These are phyloP conservation scores for Debaryomyces tyrocola DNA, from an alignment of 805 yeast genomes.

Conservation along the genomic window DNA sequence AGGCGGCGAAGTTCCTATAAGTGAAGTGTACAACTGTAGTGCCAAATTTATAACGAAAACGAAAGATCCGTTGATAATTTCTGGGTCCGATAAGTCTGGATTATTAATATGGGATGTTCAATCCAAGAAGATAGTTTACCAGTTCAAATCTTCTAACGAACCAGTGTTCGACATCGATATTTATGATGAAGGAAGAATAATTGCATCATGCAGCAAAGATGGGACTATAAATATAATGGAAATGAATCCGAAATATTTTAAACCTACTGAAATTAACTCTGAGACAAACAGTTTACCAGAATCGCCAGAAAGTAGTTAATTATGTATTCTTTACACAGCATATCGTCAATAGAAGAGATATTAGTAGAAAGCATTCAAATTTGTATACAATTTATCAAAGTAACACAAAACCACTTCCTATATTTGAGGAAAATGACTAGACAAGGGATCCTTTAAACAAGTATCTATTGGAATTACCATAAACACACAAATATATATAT, in stretches of 20 bases:
- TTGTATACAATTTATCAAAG: too few relatives aligned
- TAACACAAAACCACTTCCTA: too few relatives aligned
- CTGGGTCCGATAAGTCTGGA: conserved; percentile 61
- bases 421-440: too few relatives aligned
- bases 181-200: conserved; percentile 32
- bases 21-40: conserved; percentile 54
- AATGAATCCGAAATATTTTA: conserved; percentile 13
- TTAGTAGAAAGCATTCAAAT: too few relatives aligned
- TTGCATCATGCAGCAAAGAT: conserved; percentile 29
- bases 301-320: not conserved
- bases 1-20: conserved; percentile 28
- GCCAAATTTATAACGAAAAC: conserved; percentile 48
- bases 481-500: not conserved
- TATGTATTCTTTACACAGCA: not conserved
- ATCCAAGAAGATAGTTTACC: conserved; percentile 46
- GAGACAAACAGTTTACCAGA: not conserved
- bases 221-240: conserved; percentile 23
- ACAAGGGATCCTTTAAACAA: too few relatives aligned
- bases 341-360: too few relatives aligned
- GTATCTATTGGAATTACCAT: too few relatives aligned
- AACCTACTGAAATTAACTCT: not conserved
- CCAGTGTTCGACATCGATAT: conserved; percentile 46
- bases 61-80: conserved; percentile 44
- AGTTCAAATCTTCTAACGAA: conserved; percentile 14
- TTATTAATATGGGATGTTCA: conserved; percentile 70